Evolutionary conservation across 176 grass and related monocot genomes (phyloP).

Genomic region (Paspalum notatum): DNA sequence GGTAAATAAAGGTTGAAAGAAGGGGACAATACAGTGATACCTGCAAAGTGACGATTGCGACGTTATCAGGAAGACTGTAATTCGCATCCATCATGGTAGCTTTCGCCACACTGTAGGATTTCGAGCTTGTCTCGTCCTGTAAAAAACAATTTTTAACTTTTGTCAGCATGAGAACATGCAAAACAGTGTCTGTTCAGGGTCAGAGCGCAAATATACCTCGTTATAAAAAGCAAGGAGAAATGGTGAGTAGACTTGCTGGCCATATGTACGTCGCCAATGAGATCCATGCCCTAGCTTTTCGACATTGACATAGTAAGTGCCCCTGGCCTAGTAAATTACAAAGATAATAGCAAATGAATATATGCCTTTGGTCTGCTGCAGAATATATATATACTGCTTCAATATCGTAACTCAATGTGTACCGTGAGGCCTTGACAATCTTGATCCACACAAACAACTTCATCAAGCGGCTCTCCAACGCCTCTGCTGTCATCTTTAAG

Average conservation of each 20-base stretch:
- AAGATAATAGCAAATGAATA: not conserved
- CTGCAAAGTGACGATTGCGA: constrained; percentile 87
- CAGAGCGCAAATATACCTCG: constrained; percentile 54
- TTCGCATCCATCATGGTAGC: constrained; percentile 58
- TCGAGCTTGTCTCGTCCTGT: constrained; percentile 73
- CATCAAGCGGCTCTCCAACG: constrained; percentile 71
- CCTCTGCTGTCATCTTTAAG: constrained; percentile 66
- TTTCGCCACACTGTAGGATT: constrained; percentile 55
- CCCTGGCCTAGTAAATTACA: constrained; percentile 57
- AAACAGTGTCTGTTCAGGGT: no score
- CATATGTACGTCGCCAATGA: constrained; percentile 72
- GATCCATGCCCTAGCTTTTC: constrained; percentile 74
- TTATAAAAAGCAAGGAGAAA: constrained; percentile 87
- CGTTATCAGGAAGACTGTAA: constrained; percentile 87
- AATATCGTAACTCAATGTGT: constrained; percentile 31
- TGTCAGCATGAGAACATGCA: not conserved
- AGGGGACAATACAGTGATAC: constrained; percentile 23
- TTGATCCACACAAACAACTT: constrained; percentile 66
- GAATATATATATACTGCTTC: not conserved
- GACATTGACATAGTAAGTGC: constrained; percentile 74
- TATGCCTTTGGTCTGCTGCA: not conserved
- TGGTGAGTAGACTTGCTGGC: constrained; percentile 86
- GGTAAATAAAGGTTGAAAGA: not conserved
- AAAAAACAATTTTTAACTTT: constrained; percentile 21
- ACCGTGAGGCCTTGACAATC: constrained; percentile 73